Conservation (phyloP, 1,139 yeast genomes). For the Citeromyces hawaiiensis region DNA sequence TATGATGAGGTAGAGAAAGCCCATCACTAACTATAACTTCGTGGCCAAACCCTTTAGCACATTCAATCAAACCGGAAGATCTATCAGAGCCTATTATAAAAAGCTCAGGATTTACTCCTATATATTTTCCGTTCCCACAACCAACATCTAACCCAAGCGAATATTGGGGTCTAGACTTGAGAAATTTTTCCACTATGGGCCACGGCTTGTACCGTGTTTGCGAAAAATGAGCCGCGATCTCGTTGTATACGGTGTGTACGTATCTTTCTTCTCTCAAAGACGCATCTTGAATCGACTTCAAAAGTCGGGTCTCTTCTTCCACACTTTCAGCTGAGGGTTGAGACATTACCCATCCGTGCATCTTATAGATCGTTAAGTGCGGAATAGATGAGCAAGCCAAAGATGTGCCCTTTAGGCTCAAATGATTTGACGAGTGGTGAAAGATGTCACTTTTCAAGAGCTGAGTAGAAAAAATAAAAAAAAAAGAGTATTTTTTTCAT, state of each 20-base stretch:
- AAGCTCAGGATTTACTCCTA: slow-evolving; percentile 54
- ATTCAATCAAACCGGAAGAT: slow-evolving; percentile 60
- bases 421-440: no score
- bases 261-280: slow-evolving; percentile 54
- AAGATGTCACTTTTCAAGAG: no score
- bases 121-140: slow-evolving; percentile 92
- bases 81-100: slow-evolving; percentile 75
- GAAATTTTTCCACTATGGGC: slow-evolving; percentile 82
- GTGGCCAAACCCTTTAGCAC: slow-evolving; percentile 43
- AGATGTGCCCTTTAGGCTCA: no score
- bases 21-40: slow-evolving; percentile 66
- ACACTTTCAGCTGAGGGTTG: background rate
- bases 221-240: slow-evolving; percentile 86
- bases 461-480: no score
- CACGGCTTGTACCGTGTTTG: slow-evolving; percentile 92
- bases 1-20: slow-evolving; percentile 51
- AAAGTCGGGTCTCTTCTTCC: background rate
- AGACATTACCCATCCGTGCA: background rate
- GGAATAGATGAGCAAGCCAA: no score
- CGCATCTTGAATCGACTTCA: slow-evolving; percentile 21
- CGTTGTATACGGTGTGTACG: slow-evolving; percentile 85
- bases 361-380: no score
- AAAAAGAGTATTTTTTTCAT: no score
- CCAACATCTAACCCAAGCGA: slow-evolving; percentile 63
- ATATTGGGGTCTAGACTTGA: slow-evolving; percentile 23